These are phyloP conservation scores for Cerioporus squamosus DNA, from an alignment of 1,284 basidiomycete species.

Conservation along the genomic window DNA sequence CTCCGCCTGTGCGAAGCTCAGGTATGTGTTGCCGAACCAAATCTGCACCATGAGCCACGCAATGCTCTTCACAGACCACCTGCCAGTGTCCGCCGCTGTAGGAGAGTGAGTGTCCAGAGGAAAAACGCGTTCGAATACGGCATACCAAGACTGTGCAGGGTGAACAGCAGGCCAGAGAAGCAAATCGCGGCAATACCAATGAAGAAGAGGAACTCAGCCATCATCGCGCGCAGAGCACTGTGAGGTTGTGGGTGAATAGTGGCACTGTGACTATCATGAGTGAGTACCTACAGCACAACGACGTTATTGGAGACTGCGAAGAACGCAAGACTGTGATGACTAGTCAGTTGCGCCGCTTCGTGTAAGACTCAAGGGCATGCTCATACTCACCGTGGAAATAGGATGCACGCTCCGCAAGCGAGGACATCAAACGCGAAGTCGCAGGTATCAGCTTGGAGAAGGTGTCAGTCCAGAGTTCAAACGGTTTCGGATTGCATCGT, in stretches of 20 bases:
- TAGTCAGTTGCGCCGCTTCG: neutral
- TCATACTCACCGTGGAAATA: constrained; percentile 69
- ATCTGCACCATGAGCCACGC: constrained; percentile 84
- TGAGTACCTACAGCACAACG: constrained; percentile 69
- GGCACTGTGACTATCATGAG: constrained; percentile 3
- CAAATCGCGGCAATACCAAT: constrained; percentile 82
- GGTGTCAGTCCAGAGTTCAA: neutral
- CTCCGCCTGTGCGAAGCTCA: constrained; percentile 70
- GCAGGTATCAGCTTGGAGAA: constrained; percentile 56
- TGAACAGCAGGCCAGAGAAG: constrained; percentile 88
- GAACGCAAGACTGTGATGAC: constrained; percentile 67
- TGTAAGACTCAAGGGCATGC: too few species aligned
- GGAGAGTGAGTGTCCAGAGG: neutral
- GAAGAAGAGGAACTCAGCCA: constrained; percentile 83
- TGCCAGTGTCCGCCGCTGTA: constrained; percentile 43
- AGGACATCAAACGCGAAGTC: constrained; percentile 83
- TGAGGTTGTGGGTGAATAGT: neutral
- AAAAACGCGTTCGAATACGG: neutral
- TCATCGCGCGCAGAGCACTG: constrained; percentile 78
- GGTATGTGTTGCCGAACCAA: constrained; percentile 82
- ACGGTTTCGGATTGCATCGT: too few species aligned
- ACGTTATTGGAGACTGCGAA: constrained; percentile 86
- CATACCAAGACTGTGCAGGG: constrained; percentile 77
- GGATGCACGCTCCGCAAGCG: constrained; percentile 84
- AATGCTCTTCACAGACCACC: constrained; percentile 72